Evolutionary conservation across 306 rosid species (phyloP), one percentile per base, ranked within the genome.

Genomic region (Cicer chorassanicum): DNA sequence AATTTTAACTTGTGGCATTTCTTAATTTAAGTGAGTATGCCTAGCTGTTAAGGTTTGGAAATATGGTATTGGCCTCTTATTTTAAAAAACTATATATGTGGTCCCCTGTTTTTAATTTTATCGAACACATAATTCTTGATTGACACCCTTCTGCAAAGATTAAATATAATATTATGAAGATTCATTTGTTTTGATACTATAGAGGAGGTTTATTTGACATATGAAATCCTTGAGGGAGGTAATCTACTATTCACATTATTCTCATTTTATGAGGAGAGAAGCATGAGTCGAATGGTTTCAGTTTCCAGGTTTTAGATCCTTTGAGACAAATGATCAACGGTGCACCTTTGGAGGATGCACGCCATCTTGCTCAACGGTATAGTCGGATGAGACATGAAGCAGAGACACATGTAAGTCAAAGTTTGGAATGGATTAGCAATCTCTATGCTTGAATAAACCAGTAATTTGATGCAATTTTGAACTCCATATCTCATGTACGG

Each of bases 361-460:
- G 99, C 60, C 96, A 94, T 85, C 97, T 94, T 76, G 99, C 89
- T 74, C 98, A 94, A 66, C 90, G 98, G 78, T 94, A 94, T 82
- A 92, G 99, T 87, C 87, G 92, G 67, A 89, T 94, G 98, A 85
- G 99, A 78, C 99, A 90, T 72, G 99, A 94, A 81, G 98, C 99
- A 38, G 99, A 94, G 84, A 18, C 88, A 70, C 93, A 76, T 79
- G 99, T 90, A 81, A 80, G 75, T 63, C 69, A 48, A 60, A 39
- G n/a, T 50, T 59, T 65, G 49, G 44, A 75, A n/a, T 62, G 71
- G 48, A 43, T 74, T 53, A 39, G 50, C 19, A 11, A 70, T 74
- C 65, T 48, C 83, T 69, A 1, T 4, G 48, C 55, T 78, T 53
- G 46, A 39, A 67, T 14, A 45, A 46, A 8, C 38, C 29, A 9